Conservation (phyloP, 805 yeast genomes). For the Hyphopichia homilentoma region DNA sequence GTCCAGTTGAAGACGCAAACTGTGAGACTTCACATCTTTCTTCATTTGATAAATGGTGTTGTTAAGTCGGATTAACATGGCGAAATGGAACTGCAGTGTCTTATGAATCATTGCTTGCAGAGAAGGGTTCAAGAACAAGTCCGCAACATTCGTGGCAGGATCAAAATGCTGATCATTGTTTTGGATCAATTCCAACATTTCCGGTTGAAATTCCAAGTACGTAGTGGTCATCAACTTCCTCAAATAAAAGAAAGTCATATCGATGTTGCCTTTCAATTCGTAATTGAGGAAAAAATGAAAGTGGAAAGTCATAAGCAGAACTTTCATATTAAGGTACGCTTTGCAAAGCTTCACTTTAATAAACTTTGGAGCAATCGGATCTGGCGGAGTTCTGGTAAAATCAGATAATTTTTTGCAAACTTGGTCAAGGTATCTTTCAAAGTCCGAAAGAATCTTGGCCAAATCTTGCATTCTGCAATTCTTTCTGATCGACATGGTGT, state of each 20-base stretch:
- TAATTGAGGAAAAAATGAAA: constrained; percentile 38
- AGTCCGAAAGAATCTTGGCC: constrained; percentile 19
- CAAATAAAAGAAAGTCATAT: constrained; percentile 31
- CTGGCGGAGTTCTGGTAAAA: constrained; percentile 14
- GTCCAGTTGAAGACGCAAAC: constrained; percentile 11
- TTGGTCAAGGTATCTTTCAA: constrained; percentile 32
- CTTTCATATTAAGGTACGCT: constrained; percentile 21
- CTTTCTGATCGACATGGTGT: constrained; percentile 16
- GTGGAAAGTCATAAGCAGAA: constrained; percentile 25
- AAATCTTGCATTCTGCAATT: constrained; percentile 16
- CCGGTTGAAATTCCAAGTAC: constrained; percentile 28
- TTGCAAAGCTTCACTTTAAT: constrained; percentile 23
- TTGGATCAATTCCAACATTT: constrained; percentile 25
- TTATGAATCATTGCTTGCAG: constrained; percentile 23
- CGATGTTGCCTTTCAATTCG: constrained; percentile 23
- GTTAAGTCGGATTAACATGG: constrained; percentile 21
- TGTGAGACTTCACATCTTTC: constrained; percentile 14
- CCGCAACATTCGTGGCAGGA: constrained; percentile 24
- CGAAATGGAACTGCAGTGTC: constrained; percentile 21
- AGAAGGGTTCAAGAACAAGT: constrained; percentile 39
- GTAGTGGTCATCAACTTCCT: constrained; percentile 23
- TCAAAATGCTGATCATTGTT: constrained; percentile 38
- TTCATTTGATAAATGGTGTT: constrained; percentile 19
- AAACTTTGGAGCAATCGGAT: constrained; percentile 15
- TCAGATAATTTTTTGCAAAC: constrained; percentile 25